Evolutionary conservation across 129 eudicot species (phyloP).

Genomic region (Flaveria linearis): DNA sequence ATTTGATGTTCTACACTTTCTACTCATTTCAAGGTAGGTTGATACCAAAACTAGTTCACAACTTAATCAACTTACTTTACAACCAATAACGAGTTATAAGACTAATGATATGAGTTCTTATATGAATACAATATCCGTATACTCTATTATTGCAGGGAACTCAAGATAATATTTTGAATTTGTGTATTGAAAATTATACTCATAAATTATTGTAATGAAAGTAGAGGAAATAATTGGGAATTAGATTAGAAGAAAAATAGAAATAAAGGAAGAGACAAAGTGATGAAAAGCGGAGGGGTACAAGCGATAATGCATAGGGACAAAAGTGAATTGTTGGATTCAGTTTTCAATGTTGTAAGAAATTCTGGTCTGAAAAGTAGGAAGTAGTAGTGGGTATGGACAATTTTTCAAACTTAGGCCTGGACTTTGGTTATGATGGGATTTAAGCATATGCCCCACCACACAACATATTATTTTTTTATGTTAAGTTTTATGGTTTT

Average conservation of each 20-base stretch:
- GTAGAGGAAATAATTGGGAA: neutral
- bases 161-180: neutral
- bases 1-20: too few relatives aligned
- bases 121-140: too few relatives aligned
- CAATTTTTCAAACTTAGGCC: conserved; percentile 43
- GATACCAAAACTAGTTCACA: too few relatives aligned
- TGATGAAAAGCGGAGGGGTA: conserved; percentile 26
- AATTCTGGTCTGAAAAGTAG: conserved; percentile 43
- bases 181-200: neutral
- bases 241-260: conserved; percentile 7
- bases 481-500: neutral
- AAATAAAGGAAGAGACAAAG: conserved; percentile 34
- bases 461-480: conserved; percentile 3
- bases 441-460: conserved; percentile 29
- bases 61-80: too few relatives aligned
- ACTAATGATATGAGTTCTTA: too few relatives aligned
- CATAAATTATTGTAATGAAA: neutral
- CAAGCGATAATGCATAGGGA: conserved; percentile 38
- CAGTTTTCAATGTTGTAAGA: conserved; percentile 40
- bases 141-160: too few relatives aligned
- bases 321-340: conserved; percentile 38
- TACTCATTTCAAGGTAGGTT: too few relatives aligned
- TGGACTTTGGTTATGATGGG: conserved; percentile 36
- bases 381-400: conserved; percentile 36
- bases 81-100: too few relatives aligned